A percentile compares a stretch with the other conserved stretches of the same genome.
phyloP scores from a whole-genome alignment of 1,284 basidiomycete genomes.

The Coriolopsis trogii region DNA sequence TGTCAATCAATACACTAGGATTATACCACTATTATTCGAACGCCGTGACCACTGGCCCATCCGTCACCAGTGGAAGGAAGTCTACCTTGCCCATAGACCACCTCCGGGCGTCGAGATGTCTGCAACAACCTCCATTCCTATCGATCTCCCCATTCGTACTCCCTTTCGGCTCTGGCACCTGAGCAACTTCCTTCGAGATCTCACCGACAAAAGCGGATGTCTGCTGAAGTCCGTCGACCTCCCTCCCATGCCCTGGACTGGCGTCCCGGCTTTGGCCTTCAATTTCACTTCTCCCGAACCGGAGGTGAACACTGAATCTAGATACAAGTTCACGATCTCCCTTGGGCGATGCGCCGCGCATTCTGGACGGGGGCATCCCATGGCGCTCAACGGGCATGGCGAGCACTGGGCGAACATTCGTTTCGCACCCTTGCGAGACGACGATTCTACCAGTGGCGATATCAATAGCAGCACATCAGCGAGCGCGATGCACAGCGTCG shows the following conservation, averaged over 20 bases:
- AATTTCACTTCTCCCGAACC: no score
- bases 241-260: background rate
- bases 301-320: no score
- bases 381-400: no score
- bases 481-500: background rate
- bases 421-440: no score
- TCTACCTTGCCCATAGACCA: background rate
- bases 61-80: background rate
- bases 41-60: background rate
- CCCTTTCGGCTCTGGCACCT: background rate
- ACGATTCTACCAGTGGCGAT: no score
- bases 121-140: background rate
- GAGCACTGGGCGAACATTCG: no score
- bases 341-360: no score
- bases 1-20: background rate
- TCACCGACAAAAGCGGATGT: background rate
- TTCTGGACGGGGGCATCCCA: no score
- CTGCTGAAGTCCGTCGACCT: background rate
- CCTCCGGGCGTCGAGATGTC: background rate
- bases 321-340: no score
- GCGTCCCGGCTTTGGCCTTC: no score
- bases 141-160: background rate
- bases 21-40: background rate
- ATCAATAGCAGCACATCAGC: no score
- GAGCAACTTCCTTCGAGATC: background rate